Conservation (phyloP, 805 yeast genomes). For the Monosporozyma solicola region DNA sequence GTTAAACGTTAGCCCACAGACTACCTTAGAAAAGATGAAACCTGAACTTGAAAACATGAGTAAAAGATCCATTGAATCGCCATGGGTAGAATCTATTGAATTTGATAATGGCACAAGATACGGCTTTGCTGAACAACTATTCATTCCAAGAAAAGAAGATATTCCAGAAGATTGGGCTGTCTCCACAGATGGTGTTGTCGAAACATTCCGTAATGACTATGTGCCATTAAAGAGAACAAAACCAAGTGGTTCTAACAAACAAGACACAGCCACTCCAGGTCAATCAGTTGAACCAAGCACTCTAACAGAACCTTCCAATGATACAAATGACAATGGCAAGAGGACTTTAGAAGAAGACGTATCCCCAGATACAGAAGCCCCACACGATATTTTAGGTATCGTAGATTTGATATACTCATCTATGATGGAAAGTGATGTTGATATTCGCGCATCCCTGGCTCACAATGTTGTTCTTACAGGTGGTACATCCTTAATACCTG, state of each 20-base stretch:
- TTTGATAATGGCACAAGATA: constrained; percentile 49
- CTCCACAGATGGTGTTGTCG: constrained; percentile 48
- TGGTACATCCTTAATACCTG: constrained; percentile 71
- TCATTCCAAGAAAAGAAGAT: constrained; percentile 47
- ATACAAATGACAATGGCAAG: constrained; percentile 23
- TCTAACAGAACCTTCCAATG: constrained; percentile 10
- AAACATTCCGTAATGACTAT: constrained; percentile 50
- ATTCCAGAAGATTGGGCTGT: constrained; percentile 26
- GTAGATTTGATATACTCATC: constrained; percentile 52
- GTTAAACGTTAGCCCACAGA: constrained; percentile 37
- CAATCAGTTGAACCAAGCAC: constrained; percentile 17
- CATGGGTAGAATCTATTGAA: constrained; percentile 61
- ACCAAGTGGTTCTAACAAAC: constrained; percentile 20
- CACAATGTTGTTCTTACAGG: constrained; percentile 86
- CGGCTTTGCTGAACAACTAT: constrained; percentile 62
- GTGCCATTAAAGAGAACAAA: constrained; percentile 60
- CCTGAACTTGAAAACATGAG: constrained; percentile 24
- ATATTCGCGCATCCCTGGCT: constrained; percentile 74
- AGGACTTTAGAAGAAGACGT: constrained; percentile 20
- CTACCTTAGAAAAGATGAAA: constrained; percentile 15
- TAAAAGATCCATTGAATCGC: constrained; percentile 56
- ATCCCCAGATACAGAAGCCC: constrained; percentile 1
- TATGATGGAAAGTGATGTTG: constrained; percentile 59
- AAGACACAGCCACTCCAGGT: constrained; percentile 24
- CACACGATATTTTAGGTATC: constrained; percentile 36